Base-by-base conservation (phyloP, 768 basidiomycete genomes). In the Rhizopogon vesiculosus region DNA sequence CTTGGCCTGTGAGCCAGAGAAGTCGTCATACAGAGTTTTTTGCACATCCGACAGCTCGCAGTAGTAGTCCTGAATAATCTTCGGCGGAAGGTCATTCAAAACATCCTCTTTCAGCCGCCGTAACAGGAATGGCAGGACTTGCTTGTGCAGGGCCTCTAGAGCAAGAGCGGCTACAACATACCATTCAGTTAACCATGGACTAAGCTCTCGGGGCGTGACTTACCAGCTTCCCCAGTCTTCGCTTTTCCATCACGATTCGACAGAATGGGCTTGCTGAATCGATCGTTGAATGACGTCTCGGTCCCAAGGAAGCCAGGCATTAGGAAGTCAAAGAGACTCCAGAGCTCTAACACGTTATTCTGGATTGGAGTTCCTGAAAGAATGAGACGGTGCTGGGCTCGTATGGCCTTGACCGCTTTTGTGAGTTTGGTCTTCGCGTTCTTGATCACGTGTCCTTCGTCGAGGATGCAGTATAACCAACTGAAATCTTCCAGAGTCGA, bases 251-350 rank as follows among this genome's bases (percentile, higher is more conserved):
- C 97, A 46, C 95, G 82, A 69, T 93, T 94, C 6, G 93, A 90
- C 51, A 97, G 74, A 46, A 99, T 98, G 2, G 97, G 97, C 66
- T 95, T 97, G 58, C 93, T 87, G 66, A 97, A 99, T 31, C 92
- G 83, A 55, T 98, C 94, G 63, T 93, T 96, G 76, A 99, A 99
- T 2, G 87, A 88, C 13, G 86, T 70, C 69, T 98, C 97, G 12
- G 89, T 93, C n/a, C 97, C 97, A 51, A 99, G 76, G 75, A 99
- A 98, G 3, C 97, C 97, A 15, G 97, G 97, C 97, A 99, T 99
- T 61, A 99, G 75, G 74, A 98, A 99, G 72, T 99, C 97, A 70
- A 99, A 99, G 43, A 99, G 74, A 71, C 93, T 97, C 97, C 97
- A 99, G 2, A 99, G 75, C 68, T 99, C 97, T 48, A 99, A 77